Evolutionary conservation across 2,329 filamentous ascomycete genomes (phyloP).

Genomic region (Podosphaera xanthii): DNA sequence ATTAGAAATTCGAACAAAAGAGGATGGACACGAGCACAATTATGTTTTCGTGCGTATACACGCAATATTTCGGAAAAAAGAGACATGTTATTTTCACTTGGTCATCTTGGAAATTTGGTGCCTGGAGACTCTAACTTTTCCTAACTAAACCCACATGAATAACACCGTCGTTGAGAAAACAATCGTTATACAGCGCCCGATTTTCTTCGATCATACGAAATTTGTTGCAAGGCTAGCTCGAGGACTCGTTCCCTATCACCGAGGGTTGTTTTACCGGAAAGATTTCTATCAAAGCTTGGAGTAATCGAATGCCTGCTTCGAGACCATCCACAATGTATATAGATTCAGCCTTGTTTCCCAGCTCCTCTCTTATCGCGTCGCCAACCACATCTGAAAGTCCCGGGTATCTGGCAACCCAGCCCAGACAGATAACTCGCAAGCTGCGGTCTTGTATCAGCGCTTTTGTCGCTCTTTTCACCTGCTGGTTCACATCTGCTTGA

Average conservation of each 20-base stretch:
- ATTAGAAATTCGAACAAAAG: neutral
- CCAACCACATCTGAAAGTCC: constrained; percentile 61
- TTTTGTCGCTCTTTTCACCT: constrained; percentile 47
- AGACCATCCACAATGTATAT: constrained; percentile 63
- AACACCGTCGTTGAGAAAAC: neutral
- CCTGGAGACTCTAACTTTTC: neutral
- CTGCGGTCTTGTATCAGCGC: constrained; percentile 32
- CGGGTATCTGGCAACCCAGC: constrained; percentile 67
- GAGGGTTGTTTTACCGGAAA: constrained; percentile 4
- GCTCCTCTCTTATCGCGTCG: constrained; percentile 38
- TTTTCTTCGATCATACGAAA: neutral
- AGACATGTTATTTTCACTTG: neutral
- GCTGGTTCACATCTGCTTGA: constrained; percentile 36
- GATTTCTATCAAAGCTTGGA: constrained; percentile 11
- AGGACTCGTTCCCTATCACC: no score
- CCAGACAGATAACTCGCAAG: constrained; percentile 53
- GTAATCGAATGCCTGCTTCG: constrained; percentile 32
- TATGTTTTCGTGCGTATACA: neutral
- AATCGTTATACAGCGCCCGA: neutral
- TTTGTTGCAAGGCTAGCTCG: neutral
- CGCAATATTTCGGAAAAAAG: neutral
- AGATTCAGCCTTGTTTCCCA: constrained; percentile 27
- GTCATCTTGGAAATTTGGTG: neutral
- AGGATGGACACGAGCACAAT: neutral
- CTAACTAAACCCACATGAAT: neutral